phyloP scores from a whole-genome alignment of 23 red algal species.

The Agarophyton chilense region DNA sequence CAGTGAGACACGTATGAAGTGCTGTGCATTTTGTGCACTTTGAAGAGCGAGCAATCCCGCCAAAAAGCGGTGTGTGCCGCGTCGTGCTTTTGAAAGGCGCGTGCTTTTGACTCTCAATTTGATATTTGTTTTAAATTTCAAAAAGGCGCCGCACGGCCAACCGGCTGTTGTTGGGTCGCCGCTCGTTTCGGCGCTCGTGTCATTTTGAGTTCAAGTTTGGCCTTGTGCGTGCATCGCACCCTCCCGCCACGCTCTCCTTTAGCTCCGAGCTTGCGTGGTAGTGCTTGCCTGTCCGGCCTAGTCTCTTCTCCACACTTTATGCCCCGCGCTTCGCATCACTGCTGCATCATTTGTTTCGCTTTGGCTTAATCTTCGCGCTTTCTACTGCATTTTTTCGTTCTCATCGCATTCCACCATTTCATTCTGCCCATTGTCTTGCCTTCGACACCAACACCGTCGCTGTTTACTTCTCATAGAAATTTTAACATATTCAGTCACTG shows the following conservation, averaged over 20 bases:
- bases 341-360: too few species aligned
- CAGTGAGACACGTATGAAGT: neutral
- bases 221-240: neutral
- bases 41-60: neutral
- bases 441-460: too few species aligned
- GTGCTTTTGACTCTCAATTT: neutral
- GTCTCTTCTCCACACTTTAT: neutral
- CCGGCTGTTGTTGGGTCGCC: neutral
- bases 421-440: too few species aligned
- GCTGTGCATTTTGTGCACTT: neutral
- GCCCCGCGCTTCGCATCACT: too few species aligned
- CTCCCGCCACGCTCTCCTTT: neutral
- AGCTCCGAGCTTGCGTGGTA: neutral
- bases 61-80: neutral
- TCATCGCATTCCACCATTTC: too few species aligned
- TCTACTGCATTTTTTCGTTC: too few species aligned
- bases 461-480: too few species aligned
- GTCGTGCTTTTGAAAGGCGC: constrained; percentile 2
- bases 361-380: too few species aligned
- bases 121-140: constrained; percentile 34
- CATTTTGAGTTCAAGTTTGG: constrained; percentile 2
- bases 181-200: neutral
- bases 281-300: neutral
- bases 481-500: too few species aligned
- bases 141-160: neutral